Conservation (phyloP, 2,329 filamentous ascomycete genomes). For the Hyphodiscus sp. region DNA sequence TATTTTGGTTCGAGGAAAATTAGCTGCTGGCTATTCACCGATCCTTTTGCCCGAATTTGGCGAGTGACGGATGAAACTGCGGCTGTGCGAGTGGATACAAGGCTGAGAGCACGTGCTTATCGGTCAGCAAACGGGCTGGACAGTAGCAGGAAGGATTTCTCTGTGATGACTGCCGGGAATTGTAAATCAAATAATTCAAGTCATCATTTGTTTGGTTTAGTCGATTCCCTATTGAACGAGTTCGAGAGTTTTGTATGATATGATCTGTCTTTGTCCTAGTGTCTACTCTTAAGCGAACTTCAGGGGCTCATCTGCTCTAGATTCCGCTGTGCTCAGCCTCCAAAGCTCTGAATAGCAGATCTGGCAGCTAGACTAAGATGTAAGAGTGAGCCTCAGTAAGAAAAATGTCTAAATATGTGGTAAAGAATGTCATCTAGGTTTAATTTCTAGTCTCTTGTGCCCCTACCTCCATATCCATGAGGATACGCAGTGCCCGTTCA, state of each 20-base stretch:
- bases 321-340: background rate
- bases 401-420: background rate
- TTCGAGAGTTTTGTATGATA: background rate
- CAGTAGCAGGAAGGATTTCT: background rate
- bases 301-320: background rate
- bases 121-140: background rate
- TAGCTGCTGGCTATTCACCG: background rate
- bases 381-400: background rate
- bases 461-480: slow-evolving; percentile 21
- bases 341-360: background rate
- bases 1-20: background rate
- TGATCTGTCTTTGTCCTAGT: background rate
- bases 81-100: background rate
- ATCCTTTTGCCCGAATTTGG: background rate
- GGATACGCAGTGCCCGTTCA: slow-evolving; percentile 47
- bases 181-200: background rate
- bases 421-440: background rate
- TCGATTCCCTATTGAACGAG: background rate
- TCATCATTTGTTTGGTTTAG: background rate
- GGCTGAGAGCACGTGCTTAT: background rate
- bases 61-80: background rate
- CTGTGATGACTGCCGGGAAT: background rate
- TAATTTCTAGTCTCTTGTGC: background rate
- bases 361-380: background rate
- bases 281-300: background rate